A percentile compares a stretch with the other conserved stretches of the same genome.
These are phyloP conservation scores for Lindgomyces ingoldianus DNA, from an alignment of 495 filamentous ascomycete species.

Conservation along the genomic window DNA sequence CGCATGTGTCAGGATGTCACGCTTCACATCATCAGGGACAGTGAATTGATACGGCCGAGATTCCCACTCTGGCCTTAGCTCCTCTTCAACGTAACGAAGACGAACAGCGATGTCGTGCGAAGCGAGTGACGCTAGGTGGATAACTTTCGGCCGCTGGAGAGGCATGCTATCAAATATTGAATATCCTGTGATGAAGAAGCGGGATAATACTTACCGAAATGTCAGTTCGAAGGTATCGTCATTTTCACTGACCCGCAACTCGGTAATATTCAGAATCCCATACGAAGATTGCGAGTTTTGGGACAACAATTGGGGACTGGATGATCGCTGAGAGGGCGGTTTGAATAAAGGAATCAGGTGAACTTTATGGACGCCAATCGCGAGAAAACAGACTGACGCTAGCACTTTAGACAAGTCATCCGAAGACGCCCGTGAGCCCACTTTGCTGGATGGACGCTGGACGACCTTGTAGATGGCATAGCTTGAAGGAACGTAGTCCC, in stretches of 20 bases:
- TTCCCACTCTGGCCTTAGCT: conserved; percentile 82
- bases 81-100: conserved; percentile 71
- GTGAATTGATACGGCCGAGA: conserved; percentile 65
- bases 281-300: conserved; percentile 57
- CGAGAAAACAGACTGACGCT: conserved; percentile 78
- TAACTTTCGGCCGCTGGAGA: conserved; percentile 58
- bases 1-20: conserved; percentile 59
- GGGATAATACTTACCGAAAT: conserved; percentile 65
- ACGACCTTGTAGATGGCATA: conserved; percentile 85
- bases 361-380: conserved; percentile 78
- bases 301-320: conserved; percentile 55
- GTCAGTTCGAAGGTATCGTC: conserved; percentile 86
- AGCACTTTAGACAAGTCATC: conserved; percentile 77
- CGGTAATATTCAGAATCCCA: conserved; percentile 74
- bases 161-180: conserved; percentile 56
- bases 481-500: conserved; percentile 68
- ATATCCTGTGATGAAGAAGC: not conserved
- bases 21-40: conserved; percentile 64
- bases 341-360: conserved; percentile 77
- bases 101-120: conserved; percentile 75
- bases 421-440: conserved; percentile 62
- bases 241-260: conserved; percentile 63
- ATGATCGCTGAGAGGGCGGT: conserved; percentile 54
- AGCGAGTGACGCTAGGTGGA: conserved; percentile 78
- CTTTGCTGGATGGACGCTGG: conserved; percentile 65